Evolutionary conservation across 371 early-diverging fungal species (phyloP).

Genomic region (Dichotomocladium elegans): DNA sequence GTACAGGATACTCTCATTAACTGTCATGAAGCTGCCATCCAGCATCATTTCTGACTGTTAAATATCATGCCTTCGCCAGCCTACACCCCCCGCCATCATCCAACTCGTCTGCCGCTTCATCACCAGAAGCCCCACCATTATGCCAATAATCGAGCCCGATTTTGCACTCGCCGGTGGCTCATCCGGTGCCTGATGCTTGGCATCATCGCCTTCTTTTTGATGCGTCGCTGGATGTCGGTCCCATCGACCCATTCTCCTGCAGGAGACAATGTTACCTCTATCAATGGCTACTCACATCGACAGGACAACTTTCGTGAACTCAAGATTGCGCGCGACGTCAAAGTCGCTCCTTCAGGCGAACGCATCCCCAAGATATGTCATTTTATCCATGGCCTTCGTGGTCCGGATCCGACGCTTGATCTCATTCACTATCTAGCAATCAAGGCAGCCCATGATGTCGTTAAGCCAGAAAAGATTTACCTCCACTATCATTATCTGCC

Average conservation of each 20-base stretch:
- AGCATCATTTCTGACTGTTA: no score
- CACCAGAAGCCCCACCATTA: background rate
- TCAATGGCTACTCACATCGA: background rate
- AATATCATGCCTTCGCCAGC: background rate
- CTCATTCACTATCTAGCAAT: slow-evolving; percentile 51
- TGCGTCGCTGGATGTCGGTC: background rate
- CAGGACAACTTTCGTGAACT: slow-evolving; percentile 16
- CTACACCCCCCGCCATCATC: background rate
- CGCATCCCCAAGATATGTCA: slow-evolving; percentile 50
- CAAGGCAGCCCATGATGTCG: slow-evolving; percentile 45
- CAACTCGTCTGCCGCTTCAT: background rate
- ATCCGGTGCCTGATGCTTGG: background rate
- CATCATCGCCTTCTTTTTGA: background rate
- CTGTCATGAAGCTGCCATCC: no score
- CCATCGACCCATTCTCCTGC: background rate
- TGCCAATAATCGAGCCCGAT: background rate
- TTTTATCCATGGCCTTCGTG: slow-evolving; percentile 46
- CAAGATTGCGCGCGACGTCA: slow-evolving; percentile 13
- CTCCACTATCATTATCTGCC: slow-evolving; percentile 52
- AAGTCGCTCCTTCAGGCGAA: slow-evolving; percentile 11
- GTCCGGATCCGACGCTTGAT: slow-evolving; percentile 38
- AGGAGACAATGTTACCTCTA: no score
- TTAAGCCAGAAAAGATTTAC: slow-evolving; percentile 44
- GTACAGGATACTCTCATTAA: no score
- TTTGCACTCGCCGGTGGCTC: background rate